Base-by-base conservation (phyloP, 108 stramenopile genomes). In the Pseudonitzschia delicatissima region DNA sequence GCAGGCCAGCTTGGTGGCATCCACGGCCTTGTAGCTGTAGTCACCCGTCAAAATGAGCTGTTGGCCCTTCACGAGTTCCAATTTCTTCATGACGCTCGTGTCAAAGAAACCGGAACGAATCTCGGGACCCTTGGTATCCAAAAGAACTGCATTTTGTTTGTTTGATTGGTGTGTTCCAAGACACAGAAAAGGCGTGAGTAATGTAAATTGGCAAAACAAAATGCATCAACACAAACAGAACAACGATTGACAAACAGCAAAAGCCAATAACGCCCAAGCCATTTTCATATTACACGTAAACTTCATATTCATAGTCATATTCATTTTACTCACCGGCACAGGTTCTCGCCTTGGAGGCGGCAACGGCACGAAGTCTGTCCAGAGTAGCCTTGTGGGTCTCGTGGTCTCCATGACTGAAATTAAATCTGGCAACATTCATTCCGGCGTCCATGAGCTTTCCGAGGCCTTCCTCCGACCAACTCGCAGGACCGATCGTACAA, bases 121-220 rank as follows among this genome's bases (percentile, higher is more conserved):
- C 61, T 96, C 95, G 23, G 95, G 95, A 17, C 95, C 95, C 74
- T 93, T 94, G 67, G 92, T 94, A 67, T 96, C 93, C 44, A 92
- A 75, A 15, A 90, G 57, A 6, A 93, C 83, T 75, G 85, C 85
- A 48, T 21, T 2, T 48, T n/a, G 79, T 53, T 45, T 49, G 63
- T 45, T 28, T 45, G 45, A n/a, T n/a, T n/a, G n/a, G n/a, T n/a
- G n/a, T n/a, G n/a, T n/a, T n/a, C n/a, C n/a, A n/a, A n/a, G n/a
- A n/a, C n/a, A n/a, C n/a, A n/a, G n/a, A n/a, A n/a, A n/a, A n/a
- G n/a, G n/a, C n/a, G n/a, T n/a, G n/a, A n/a, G n/a, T n/a, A n/a
- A n/a, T n/a, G n/a, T n/a, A n/a, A n/a, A n/a, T n/a, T n/a, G n/a
- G n/a, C n/a, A n/a, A n/a, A n/a, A n/a, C n/a, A n/a, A n/a, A n/a